Evolutionary conservation across 257 asterid genomes (phyloP).

Genomic region (Lycium ferocissimum): DNA sequence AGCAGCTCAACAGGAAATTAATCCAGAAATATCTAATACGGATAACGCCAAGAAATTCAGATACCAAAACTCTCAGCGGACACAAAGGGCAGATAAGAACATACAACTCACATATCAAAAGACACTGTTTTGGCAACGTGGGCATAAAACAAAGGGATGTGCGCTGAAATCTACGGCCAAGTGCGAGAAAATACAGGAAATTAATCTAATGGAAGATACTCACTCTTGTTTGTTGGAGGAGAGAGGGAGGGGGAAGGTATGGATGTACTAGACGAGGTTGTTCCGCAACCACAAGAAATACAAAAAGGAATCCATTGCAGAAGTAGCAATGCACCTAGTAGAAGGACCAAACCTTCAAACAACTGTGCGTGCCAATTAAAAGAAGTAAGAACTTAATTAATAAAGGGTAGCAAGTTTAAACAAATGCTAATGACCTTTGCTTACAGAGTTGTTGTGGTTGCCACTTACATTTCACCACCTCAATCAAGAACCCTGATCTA

Average conservation of each 20-base stretch:
- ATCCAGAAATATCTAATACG: background rate
- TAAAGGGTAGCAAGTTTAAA: background rate
- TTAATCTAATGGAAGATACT: background rate
- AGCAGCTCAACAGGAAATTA: background rate
- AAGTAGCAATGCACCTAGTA: background rate
- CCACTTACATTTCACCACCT: background rate
- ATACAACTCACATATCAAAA: background rate
- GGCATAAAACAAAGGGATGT: background rate
- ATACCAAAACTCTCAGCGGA: background rate
- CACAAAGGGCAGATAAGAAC: background rate
- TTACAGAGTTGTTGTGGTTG: constrained; percentile 5
- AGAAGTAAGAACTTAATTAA: background rate
- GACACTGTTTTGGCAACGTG: background rate
- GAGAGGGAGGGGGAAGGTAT: background rate
- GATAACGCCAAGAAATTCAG: background rate
- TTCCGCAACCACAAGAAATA: background rate
- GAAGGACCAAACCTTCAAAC: background rate
- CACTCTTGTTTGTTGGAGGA: background rate
- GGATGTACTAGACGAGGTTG: background rate
- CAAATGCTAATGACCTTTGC: constrained; percentile 22
- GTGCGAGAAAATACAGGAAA: background rate
- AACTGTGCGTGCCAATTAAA: background rate
- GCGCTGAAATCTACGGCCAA: background rate
- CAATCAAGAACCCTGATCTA: constrained; percentile 19
- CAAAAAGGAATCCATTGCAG: background rate